Base-by-base conservation (phyloP, 2,329 filamentous ascomycete genomes). In the Fusarium tjaetaba region DNA sequence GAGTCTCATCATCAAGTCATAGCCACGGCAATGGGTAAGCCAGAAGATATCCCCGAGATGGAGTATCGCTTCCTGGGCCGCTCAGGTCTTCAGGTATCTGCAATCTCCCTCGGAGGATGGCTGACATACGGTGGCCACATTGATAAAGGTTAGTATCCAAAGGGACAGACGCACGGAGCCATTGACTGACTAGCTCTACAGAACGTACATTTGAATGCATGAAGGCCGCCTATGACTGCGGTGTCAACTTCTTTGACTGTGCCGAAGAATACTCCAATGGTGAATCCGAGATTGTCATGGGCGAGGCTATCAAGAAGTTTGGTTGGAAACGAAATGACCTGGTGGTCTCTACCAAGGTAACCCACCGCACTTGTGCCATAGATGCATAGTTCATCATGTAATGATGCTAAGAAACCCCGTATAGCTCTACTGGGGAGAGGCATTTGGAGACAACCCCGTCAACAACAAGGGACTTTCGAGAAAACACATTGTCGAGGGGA, bases 121-220 rank as follows among this genome's bases (percentile, higher is more conserved):
- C 85, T 95, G 59, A 94, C 93, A 2, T 94, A 93, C 74, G 93
- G 93, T 61, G 92, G 92, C 24, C 91, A 93, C 75, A 90, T 94
- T 36, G 55, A 91, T 62, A 88, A 90, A 79, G 89, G 90, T 90
- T 83, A 73, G 84, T 36, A 53, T 22, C 10, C 10, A 36, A 15
- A n/a, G 34, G 20, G 11, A 26, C 22, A 16, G 32, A 34, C 11
- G 8, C 18, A 48, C 16, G 28, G 4, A 16, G 15, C 43, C 20
- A 30, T 32, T 26, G 53, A 15, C 67, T 78, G 48, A 76, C 53
- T 52, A 14, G n/a, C 14, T 26, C 20, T 48, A 52, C 55, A 82
- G 83, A 84, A 77, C 81, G 80, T 41, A 84, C 89, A 0, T 89
- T 88, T 77, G 84, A 85, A 58, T 90, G 88, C 79, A 89, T 90